These are phyloP conservation scores for Amaranthus palmeri DNA, from an alignment of 148 eudicot genomes.

Conservation along the genomic window DNA sequence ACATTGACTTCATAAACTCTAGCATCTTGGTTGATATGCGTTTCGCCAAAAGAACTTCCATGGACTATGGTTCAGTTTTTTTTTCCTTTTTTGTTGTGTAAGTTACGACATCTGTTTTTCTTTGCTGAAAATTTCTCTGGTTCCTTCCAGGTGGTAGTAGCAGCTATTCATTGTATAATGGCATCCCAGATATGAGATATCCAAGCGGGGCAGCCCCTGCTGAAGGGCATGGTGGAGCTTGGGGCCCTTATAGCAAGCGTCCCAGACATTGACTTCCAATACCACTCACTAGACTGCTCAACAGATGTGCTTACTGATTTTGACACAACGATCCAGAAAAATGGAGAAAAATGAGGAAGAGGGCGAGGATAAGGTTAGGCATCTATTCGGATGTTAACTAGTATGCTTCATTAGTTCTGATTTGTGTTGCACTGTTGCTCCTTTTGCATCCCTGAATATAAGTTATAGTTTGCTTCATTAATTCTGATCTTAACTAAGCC, in stretches of 20 bases:
- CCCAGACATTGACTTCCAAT: constrained; percentile 21
- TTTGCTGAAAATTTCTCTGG: constrained; percentile 2
- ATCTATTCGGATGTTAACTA: neutral
- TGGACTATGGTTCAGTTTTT: neutral
- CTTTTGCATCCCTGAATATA: neutral
- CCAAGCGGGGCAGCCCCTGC: constrained; percentile 39
- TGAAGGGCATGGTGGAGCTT: constrained; percentile 44
- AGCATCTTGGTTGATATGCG: neutral
- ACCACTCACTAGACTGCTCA: neutral
- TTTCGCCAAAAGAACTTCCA: neutral
- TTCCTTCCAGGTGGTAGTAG: constrained; percentile 41
- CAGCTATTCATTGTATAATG: constrained; percentile 47
- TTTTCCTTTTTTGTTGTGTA: neutral
- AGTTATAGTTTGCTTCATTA: neutral
- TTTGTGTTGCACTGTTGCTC: neutral
- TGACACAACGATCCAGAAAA: neutral
- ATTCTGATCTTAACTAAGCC: neutral
- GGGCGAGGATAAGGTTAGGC: neutral
- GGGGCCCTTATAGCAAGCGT: constrained; percentile 54
- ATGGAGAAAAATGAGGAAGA: neutral
- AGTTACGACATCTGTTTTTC: neutral
- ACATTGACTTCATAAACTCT: neutral
- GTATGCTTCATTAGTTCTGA: neutral
- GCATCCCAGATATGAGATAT: constrained; percentile 60
- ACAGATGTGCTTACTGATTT: neutral